A percentile compares a stretch with the other conserved stretches of the same genome.
These are phyloP conservation scores for Rhizopogon rudus DNA, from an alignment of 768 basidiomycete genomes.

Conservation along the genomic window DNA sequence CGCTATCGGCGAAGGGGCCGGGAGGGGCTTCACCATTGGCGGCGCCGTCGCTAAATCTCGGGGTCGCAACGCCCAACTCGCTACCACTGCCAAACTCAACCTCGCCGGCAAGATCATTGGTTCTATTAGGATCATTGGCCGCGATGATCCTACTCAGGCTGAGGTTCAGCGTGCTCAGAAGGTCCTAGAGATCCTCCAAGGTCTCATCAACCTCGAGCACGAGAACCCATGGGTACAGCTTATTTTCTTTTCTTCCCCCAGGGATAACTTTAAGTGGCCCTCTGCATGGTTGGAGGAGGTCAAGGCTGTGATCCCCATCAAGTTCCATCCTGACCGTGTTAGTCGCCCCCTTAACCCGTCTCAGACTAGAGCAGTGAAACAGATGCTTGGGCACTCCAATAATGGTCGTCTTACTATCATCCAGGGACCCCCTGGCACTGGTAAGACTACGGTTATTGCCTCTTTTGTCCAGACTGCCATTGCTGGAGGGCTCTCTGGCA, in stretches of 20 bases:
- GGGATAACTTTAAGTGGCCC: conserved; percentile 32
- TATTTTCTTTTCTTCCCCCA: conserved; percentile 26
- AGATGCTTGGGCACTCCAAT: conserved; percentile 35
- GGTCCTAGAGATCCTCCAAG: conserved; percentile 33
- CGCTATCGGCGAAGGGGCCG: conserved; percentile 12
- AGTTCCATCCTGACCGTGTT: conserved; percentile 10
- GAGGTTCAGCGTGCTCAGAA: conserved; percentile 36
- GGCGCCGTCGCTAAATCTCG: conserved; percentile 13
- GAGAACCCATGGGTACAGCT: conserved; percentile 34
- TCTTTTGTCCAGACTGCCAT: conserved; percentile 50
- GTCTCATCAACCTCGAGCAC: conserved; percentile 17
- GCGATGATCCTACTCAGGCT: conserved; percentile 53
- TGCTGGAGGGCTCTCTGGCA: conserved; percentile 36
- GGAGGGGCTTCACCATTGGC: conserved; percentile 18
- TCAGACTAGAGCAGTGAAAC: conserved; percentile 30
- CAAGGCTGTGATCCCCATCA: conserved; percentile 13
- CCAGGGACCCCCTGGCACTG: conserved; percentile 62
- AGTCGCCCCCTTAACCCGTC: conserved; percentile 33
- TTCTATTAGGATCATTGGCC: conserved; percentile 46
- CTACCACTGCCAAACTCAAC: conserved; percentile 12
- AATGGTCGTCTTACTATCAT: conserved; percentile 29
- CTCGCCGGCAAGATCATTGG: conserved; percentile 27
- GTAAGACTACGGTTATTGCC: conserved; percentile 72
- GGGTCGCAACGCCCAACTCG: conserved; percentile 17
- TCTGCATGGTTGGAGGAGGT: conserved; percentile 20